Conservation (phyloP, 371 early-diverging fungal genomes). For the Blakeslea trispora region DNA sequence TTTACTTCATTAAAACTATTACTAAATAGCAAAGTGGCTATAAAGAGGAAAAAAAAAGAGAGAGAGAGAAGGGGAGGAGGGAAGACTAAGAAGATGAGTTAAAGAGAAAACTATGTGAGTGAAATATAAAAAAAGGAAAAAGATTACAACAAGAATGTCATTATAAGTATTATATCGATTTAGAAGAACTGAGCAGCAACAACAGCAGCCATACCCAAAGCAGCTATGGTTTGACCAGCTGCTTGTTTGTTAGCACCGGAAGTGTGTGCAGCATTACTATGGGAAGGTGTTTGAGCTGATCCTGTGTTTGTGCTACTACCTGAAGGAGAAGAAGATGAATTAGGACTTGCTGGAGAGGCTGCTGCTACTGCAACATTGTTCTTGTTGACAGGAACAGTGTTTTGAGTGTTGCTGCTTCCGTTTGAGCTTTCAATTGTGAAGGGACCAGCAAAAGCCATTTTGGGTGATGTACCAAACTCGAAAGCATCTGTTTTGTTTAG, state of each 20-base stretch:
- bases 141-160: too few species aligned
- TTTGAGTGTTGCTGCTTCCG: constrained; percentile 9
- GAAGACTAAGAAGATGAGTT: too few species aligned
- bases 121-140: too few species aligned
- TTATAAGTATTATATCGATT: not conserved
- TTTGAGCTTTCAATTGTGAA: constrained; percentile 42
- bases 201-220: constrained; percentile 20
- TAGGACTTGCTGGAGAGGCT: constrained; percentile 7
- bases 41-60: too few species aligned
- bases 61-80: too few species aligned
- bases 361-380: not conserved
- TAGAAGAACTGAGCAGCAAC: constrained; percentile 25
- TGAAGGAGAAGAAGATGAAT: constrained; percentile 15
- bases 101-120: too few species aligned
- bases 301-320: not conserved
- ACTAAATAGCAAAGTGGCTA: too few species aligned
- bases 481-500: constrained; percentile 43
- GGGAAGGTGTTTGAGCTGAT: not conserved
- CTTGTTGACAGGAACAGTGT: constrained; percentile 1
- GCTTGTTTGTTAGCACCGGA: constrained; percentile 18
- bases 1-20: too few species aligned
- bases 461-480: constrained; percentile 48
- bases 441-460: constrained; percentile 52
- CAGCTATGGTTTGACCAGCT: constrained; percentile 13
- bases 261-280: constrained; percentile 4